phyloP scores from a whole-genome alignment of 441 rosid genomes.

The Jatropha multifida region DNA sequence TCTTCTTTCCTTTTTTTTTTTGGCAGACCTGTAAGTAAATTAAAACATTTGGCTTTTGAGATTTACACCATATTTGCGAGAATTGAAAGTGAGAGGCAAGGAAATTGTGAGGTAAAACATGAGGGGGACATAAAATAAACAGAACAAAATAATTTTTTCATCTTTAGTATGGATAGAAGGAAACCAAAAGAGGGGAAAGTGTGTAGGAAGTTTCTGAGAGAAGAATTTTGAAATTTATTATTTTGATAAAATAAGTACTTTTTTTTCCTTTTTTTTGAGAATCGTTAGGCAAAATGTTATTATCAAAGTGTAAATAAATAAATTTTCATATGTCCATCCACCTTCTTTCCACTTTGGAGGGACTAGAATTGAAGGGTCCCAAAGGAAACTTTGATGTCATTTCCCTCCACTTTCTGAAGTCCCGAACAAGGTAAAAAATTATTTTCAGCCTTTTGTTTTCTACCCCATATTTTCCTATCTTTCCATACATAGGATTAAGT shows the following conservation, averaged over 20 bases:
- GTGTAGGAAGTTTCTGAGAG: neutral
- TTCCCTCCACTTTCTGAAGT: neutral
- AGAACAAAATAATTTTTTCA: no score
- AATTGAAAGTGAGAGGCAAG: no score
- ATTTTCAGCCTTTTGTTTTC: neutral
- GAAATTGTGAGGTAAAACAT: neutral
- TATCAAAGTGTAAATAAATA: neutral
- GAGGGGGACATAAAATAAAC: no score
- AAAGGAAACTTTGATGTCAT: neutral
- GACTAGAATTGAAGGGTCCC: neutral
- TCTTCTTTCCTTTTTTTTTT: no score
- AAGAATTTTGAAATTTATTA: no score
- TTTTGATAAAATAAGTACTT: no score
- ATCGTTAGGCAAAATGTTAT: neutral
- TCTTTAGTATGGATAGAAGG: neutral
- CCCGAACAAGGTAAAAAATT: no score
- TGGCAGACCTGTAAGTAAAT: no score
- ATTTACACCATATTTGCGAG: neutral
- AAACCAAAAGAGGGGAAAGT: neutral
- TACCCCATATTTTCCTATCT: neutral
- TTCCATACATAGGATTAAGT: neutral
- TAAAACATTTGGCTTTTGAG: neutral
- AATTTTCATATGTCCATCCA: no score
- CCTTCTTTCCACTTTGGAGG: neutral
- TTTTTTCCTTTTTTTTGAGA: no score